Evolutionary conservation across 192 early-diverging fungal species (phyloP).

Genomic region (Anaeromyces robustus): DNA sequence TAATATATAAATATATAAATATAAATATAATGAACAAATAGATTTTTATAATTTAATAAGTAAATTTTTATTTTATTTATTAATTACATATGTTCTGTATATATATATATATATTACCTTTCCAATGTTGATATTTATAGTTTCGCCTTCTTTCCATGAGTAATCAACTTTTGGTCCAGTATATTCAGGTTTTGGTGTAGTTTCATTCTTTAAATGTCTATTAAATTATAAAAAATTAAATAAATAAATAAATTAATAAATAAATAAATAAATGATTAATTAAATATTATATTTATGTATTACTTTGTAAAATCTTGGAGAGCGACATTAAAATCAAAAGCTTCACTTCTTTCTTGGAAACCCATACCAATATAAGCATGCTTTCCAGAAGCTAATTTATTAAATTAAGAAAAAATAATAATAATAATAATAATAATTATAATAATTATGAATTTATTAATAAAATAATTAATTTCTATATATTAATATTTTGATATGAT

Average conservation of each 20-base stretch:
- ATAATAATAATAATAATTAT: background rate
- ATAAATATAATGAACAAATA: too few species aligned
- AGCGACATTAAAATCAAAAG: slow-evolving; percentile 85
- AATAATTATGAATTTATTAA: too few species aligned
- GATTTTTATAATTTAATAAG: too few species aligned
- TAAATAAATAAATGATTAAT: too few species aligned
- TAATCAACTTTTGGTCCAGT: slow-evolving; percentile 48
- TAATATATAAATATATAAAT: too few species aligned
- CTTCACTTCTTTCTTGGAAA: slow-evolving; percentile 59
- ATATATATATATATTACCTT: slow-evolving; percentile 10
- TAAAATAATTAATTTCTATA: too few species aligned
- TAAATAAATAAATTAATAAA: too few species aligned
- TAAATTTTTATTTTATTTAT: too few species aligned
- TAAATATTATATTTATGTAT: background rate
- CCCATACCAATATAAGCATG: slow-evolving; percentile 77
- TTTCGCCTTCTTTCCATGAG: slow-evolving; percentile 64
- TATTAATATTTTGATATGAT: too few species aligned
- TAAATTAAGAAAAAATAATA: background rate
- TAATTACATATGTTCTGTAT: too few species aligned
- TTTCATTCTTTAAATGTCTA: slow-evolving; percentile 15
- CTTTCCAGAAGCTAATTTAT: slow-evolving; percentile 23
- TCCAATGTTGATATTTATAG: slow-evolving; percentile 56
- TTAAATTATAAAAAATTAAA: too few species aligned
- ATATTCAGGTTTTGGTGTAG: background rate
- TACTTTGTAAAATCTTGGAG: slow-evolving; percentile 67